phyloP scores from a whole-genome alignment of 1,139 yeast genomes.

The Lodderomyces margitis region DNA sequence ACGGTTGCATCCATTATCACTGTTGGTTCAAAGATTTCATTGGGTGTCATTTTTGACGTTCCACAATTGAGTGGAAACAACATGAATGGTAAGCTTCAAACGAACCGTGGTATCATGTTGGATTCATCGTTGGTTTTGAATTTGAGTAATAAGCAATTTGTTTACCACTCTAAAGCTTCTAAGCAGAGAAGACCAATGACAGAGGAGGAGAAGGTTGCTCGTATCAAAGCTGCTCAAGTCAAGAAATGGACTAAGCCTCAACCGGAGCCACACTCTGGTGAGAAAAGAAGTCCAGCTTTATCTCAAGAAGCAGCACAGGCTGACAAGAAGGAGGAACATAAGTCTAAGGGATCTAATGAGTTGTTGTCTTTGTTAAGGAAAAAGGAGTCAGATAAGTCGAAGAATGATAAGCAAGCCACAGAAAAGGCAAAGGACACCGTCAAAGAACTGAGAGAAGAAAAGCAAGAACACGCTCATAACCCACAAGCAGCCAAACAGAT shows the following conservation, averaged over 20 bases:
- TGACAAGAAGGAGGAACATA: constrained; percentile 15
- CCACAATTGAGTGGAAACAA: constrained; percentile 81
- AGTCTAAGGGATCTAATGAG: constrained; percentile 26
- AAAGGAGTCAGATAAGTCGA: constrained; percentile 11
- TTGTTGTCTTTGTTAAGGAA: constrained; percentile 37
- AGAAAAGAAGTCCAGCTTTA: not conserved
- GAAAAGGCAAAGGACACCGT: constrained; percentile 15
- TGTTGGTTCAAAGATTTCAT: constrained; percentile 52
- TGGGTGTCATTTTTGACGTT: constrained; percentile 80
- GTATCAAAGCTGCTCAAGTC: not conserved
- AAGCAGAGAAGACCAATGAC: constrained; percentile 36
- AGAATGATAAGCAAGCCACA: not conserved
- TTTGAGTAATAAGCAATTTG: constrained; percentile 68
- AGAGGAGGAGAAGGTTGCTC: constrained; percentile 23
- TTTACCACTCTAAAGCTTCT: constrained; percentile 72
- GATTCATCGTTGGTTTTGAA: constrained; percentile 84
- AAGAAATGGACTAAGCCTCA: not conserved
- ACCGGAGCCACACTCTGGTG: not conserved
- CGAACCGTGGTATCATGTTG: constrained; percentile 80
- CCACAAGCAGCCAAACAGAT: constrained; percentile 47
- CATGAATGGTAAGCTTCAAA: constrained; percentile 70
- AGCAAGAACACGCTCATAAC: constrained; percentile 19
- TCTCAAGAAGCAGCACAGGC: constrained; percentile 7
- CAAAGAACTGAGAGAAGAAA: constrained; percentile 18
- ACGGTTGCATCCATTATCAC: constrained; percentile 83